Evolutionary conservation across 495 filamentous ascomycete species (phyloP).

Genomic region (Neohortaea acidophila): DNA sequence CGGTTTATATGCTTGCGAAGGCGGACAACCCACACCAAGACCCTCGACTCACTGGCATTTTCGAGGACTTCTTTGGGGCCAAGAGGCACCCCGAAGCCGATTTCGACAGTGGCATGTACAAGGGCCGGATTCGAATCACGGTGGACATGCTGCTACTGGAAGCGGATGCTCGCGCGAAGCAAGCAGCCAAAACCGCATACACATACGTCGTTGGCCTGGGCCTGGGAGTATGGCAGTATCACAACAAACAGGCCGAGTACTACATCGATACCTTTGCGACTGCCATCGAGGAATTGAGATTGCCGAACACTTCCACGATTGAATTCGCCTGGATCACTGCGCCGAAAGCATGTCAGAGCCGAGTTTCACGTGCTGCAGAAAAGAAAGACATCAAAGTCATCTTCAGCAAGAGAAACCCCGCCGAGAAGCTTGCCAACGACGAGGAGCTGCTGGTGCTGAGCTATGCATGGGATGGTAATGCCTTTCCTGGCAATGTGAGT

Average conservation of each 20-base stretch:
- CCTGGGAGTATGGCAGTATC: slow-evolving; percentile 24
- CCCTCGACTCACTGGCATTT: slow-evolving; percentile 1
- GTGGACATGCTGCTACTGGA: slow-evolving; percentile 24
- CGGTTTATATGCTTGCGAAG: neutral
- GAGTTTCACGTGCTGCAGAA: slow-evolving; percentile 1
- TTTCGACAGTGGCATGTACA: slow-evolving; percentile 19
- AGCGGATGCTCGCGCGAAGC: slow-evolving; percentile 20
- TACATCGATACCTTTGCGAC: slow-evolving; percentile 21
- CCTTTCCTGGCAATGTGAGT: slow-evolving; percentile 29
- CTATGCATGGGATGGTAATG: slow-evolving; percentile 30
- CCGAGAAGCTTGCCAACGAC: slow-evolving; percentile 18
- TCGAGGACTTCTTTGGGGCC: slow-evolving; percentile 6
- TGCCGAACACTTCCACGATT: slow-evolving; percentile 5
- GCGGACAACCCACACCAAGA: neutral
- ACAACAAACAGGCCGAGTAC: slow-evolving; percentile 6
- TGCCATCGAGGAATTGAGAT: slow-evolving; percentile 2
- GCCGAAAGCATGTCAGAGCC: neutral
- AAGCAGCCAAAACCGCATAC: slow-evolving; percentile 19
- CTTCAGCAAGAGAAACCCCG: slow-evolving; percentile 24
- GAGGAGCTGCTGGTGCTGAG: slow-evolving; percentile 25
- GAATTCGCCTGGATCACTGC: slow-evolving; percentile 14
- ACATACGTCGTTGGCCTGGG: slow-evolving; percentile 28
- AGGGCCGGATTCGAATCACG: slow-evolving; percentile 21
- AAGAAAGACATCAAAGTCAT: slow-evolving; percentile 15
- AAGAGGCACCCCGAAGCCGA: neutral